These are phyloP conservation scores for Rhodotorula graminis DNA, from an alignment of 768 basidiomycete species.

Conservation along the genomic window DNA sequence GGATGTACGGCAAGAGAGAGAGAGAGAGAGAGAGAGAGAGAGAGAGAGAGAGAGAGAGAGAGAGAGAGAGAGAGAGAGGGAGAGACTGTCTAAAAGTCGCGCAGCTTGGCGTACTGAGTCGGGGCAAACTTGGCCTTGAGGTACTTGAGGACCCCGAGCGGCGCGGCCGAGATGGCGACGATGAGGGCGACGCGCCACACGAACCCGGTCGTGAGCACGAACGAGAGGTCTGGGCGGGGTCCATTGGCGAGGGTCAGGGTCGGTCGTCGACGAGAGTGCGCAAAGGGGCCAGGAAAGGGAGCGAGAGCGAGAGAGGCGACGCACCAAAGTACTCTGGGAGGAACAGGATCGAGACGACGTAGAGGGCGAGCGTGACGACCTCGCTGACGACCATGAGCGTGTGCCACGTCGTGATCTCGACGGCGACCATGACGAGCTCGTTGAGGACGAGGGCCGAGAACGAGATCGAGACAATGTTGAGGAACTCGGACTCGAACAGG, in stretches of 20 bases:
- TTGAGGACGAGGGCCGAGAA: constrained; percentile 94
- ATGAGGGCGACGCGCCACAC: constrained; percentile 93
- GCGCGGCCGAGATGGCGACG: constrained; percentile 87
- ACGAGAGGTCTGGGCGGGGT: constrained; percentile 70
- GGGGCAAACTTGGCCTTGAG: constrained; percentile 81
- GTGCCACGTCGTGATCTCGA: constrained; percentile 99
- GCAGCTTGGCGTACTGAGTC: constrained; percentile 84
- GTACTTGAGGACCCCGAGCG: constrained; percentile 82
- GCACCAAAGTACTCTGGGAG: constrained; percentile 94
- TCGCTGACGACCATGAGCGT: constrained; percentile 90
- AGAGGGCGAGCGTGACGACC: constrained; percentile 78
- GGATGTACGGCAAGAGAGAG: no score
- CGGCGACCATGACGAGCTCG: constrained; percentile 96
- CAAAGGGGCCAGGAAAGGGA: no score
- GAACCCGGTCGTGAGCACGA: constrained; percentile 81
- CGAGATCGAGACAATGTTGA: constrained; percentile 97
- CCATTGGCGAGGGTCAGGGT: not conserved
- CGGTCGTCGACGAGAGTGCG: not conserved
- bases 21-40: no score
- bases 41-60: no score
- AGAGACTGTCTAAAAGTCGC: constrained; percentile 9
- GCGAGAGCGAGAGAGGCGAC: no score
- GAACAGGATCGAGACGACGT: constrained; percentile 85
- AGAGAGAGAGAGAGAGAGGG: no score
- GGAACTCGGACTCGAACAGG: constrained; percentile 92